Conservation (phyloP, 2,329 filamentous ascomycete genomes). For the Aspergillus piperis region DNA sequence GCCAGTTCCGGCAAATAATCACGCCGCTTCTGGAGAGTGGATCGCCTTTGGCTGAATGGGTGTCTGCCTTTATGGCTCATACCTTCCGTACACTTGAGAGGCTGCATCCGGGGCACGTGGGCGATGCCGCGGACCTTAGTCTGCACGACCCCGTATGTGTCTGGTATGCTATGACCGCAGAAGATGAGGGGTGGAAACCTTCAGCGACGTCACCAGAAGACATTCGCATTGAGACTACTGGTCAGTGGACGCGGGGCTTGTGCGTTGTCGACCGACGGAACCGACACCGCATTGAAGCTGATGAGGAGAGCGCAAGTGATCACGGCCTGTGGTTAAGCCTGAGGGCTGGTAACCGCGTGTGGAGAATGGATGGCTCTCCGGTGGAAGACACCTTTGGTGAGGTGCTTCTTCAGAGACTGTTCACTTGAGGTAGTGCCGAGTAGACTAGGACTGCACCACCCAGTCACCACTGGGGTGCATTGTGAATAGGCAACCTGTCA, state of each 20-base stretch:
- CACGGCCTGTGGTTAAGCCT: slow-evolving; percentile 73
- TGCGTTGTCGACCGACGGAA: slow-evolving; percentile 76
- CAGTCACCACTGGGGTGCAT: not conserved
- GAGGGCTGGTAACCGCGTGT: slow-evolving; percentile 75
- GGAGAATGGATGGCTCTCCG: slow-evolving; percentile 69
- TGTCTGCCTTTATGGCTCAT: slow-evolving; percentile 68
- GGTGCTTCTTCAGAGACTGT: slow-evolving; percentile 66
- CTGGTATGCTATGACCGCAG: slow-evolving; percentile 70
- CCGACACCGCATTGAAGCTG: slow-evolving; percentile 46
- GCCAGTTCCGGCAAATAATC: slow-evolving; percentile 60
- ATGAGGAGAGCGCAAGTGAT: slow-evolving; percentile 67
- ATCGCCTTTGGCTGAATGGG: slow-evolving; percentile 74
- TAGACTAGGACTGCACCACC: not conserved
- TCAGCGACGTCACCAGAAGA: slow-evolving; percentile 67
- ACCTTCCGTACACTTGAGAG: slow-evolving; percentile 69
- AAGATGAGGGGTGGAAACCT: slow-evolving; percentile 42
- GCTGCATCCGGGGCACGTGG: slow-evolving; percentile 57
- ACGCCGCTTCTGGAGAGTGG: slow-evolving; percentile 59
- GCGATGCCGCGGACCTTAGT: slow-evolving; percentile 58
- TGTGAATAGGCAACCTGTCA: not conserved
- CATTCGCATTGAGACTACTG: slow-evolving; percentile 82
- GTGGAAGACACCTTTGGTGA: slow-evolving; percentile 67
- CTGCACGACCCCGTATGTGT: slow-evolving; percentile 78
- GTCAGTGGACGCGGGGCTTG: slow-evolving; percentile 94
- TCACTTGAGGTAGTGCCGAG: slow-evolving; percentile 33